These are phyloP conservation scores for Stylosanthes scabra DNA, from an alignment of 331 rosid species.

Conservation along the genomic window DNA sequence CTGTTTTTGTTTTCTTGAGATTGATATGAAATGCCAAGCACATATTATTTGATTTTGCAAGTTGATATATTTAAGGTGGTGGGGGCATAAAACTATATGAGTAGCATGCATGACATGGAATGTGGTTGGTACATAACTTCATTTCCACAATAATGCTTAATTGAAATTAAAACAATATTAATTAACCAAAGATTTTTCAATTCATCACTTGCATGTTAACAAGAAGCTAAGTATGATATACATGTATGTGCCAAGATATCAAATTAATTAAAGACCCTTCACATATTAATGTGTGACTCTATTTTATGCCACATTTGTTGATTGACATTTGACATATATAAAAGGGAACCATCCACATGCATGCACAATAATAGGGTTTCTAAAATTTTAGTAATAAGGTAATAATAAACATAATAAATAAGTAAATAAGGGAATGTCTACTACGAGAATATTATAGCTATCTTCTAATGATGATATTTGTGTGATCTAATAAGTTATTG, in stretches of 20 bases:
- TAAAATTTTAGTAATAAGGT: too few species aligned
- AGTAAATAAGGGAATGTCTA: too few species aligned
- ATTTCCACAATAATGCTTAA: not conserved
- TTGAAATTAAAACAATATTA: not conserved
- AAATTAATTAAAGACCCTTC: not conserved
- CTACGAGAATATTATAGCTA: too few species aligned
- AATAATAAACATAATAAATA: too few species aligned
- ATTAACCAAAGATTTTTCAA: conserved; percentile 23
- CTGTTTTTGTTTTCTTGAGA: not conserved
- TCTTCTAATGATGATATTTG: too few species aligned
- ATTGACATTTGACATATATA: too few species aligned
- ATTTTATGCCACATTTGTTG: not conserved
- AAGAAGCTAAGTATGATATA: conserved; percentile 21
- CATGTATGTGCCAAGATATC: conserved; percentile 10
- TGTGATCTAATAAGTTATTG: too few species aligned
- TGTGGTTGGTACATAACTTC: conserved; percentile 5
- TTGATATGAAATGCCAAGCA: conserved; percentile 8
- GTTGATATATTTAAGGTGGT: not conserved
- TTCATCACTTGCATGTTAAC: conserved; percentile 15
- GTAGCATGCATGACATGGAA: not conserved
- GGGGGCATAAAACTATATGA: not conserved
- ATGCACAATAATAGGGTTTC: too few species aligned
- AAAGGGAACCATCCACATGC: too few species aligned
- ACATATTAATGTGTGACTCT: not conserved
- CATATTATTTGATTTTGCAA: not conserved